These are phyloP conservation scores for Suillus discolor DNA, from an alignment of 768 basidiomycete species.

Conservation along the genomic window DNA sequence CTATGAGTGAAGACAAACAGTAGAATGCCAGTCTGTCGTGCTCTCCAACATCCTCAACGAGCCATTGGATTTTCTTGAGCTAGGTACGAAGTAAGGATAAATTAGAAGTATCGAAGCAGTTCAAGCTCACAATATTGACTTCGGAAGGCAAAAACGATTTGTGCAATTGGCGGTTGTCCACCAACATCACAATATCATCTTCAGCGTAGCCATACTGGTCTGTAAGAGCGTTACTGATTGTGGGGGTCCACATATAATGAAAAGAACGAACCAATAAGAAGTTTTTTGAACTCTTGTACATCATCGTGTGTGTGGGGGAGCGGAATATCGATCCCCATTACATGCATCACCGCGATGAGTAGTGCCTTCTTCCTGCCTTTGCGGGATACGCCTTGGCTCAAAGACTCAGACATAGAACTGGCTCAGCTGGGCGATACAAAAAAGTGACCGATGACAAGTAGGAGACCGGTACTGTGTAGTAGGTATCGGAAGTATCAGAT, in stretches of 20 bases:
- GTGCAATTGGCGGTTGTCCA: conserved; percentile 38
- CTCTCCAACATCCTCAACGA: conserved; percentile 43
- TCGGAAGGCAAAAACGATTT: conserved; percentile 41
- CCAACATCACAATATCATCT: conserved; percentile 44
- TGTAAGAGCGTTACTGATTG: conserved; percentile 18
- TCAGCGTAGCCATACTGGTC: conserved; percentile 40
- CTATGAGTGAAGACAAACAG: conserved; percentile 37
- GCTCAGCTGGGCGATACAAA: background rate
- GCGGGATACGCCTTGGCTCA: background rate
- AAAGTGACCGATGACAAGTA: background rate
- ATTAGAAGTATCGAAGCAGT: background rate
- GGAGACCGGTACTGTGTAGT: background rate
- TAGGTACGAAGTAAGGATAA: conserved; percentile 16
- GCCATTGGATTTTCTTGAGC: conserved; percentile 43
- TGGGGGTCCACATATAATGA: background rate
- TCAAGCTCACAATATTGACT: conserved; percentile 43
- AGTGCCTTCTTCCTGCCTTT: conserved; percentile 21
- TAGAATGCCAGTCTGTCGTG: conserved; percentile 58
- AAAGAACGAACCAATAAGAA: conserved; percentile 21
- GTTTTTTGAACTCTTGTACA: conserved; percentile 13
- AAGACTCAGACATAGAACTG: background rate
- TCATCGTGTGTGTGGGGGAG: conserved; percentile 26
- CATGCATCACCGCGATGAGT: conserved; percentile 19
- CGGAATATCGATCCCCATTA: conserved; percentile 9
- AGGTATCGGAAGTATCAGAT: background rate